Evolutionary conservation across 768 basidiomycete genomes (phyloP), one percentile per base, ranked within the genome.

Genomic region (Rhodotorula diobovata): DNA sequence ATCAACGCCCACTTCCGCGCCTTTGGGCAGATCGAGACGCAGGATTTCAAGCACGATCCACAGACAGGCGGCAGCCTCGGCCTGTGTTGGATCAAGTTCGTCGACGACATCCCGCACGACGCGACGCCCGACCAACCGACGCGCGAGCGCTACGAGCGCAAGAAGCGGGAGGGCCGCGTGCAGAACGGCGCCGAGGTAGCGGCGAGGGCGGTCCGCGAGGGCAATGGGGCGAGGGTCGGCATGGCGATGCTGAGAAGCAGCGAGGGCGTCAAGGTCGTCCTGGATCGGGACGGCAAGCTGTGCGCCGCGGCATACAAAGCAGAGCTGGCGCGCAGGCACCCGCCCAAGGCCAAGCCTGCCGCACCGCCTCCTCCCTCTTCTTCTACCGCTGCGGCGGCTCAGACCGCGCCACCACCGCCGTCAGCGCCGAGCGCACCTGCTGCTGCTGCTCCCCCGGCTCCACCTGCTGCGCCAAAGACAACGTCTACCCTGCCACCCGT

Each of bases 41-140:
- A 91, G 67, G 90, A 93, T 67, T 84, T 87, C 20, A 89, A 92
- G 76, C 86, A 89, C 68, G 90, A 95, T 81, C 84, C 85, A 67
- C 83, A 84, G 61, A 91, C 87, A n/a, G 93, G 93, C 7, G 88
- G 86, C 60, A 86, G 88, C 3, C 85, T 96, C 2, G 93, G 94
- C 5, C 85, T 97, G 53, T 86, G 91, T 53, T 86, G 86, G 77
- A 84, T 97, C 72, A 86, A 85, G 73, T 97, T 79, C 66, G 71
- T 77, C 43, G 76, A 71, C 69, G 75, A 67, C 46, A 61, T 61
- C 18, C 69, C 67, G 32, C 65, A 66, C 6, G 65, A 57, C 20
- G 45, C 23, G 28, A 61, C 61, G 14, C 59, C 62, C 25, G 48
- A 66, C 34, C 70, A 61, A 57, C 53, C 57, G 45, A 66, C 57